Percentiles rank a stretch among this genome's conserved stretches.
Evolutionary conservation across 2,329 filamentous ascomycete species (phyloP).

Genomic region (Ophidiomyces ophidiicola): DNA sequence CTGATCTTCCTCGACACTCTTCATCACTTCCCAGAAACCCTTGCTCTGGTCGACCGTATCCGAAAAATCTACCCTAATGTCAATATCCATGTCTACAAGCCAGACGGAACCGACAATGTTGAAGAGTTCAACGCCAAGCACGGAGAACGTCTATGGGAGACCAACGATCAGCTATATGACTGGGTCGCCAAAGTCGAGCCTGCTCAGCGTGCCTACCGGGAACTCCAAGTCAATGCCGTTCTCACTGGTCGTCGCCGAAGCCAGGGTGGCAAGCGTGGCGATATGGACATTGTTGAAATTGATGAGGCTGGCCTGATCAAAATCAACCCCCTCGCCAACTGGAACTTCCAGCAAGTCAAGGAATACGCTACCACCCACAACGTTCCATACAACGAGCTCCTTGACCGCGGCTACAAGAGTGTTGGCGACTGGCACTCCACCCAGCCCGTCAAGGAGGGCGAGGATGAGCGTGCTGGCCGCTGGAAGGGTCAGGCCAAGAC

Average conservation of each 20-base stretch:
- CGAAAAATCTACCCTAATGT: constrained; percentile 64
- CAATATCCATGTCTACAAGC: constrained; percentile 81
- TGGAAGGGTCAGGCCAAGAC: constrained; percentile 97
- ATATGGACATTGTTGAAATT: constrained; percentile 81
- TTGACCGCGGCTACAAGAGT: constrained; percentile 94
- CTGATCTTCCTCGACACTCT: constrained; percentile 69
- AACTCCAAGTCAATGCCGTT: constrained; percentile 78
- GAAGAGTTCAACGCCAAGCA: constrained; percentile 72
- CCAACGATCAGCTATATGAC: constrained; percentile 81
- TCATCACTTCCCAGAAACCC: constrained; percentile 69
- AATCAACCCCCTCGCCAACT: constrained; percentile 93
- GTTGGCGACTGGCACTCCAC: constrained; percentile 98
- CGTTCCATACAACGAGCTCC: constrained; percentile 84
- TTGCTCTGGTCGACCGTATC: constrained; percentile 61
- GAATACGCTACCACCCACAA: constrained; percentile 73
- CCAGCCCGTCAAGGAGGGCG: constrained; percentile 72
- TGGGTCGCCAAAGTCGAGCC: constrained; percentile 97
- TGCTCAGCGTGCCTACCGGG: constrained; percentile 76
- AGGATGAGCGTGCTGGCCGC: constrained; percentile 89
- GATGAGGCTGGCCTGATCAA: constrained; percentile 89
- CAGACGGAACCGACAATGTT: constrained; percentile 57
- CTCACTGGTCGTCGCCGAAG: constrained; percentile 83
- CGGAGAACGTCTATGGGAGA: constrained; percentile 73
- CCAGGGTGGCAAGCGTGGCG: constrained; percentile 83
- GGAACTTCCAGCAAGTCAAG: constrained; percentile 82